phyloP scores from a whole-genome alignment of 192 early-diverging fungal species.

The Martensiomyces pterosporus region DNA sequence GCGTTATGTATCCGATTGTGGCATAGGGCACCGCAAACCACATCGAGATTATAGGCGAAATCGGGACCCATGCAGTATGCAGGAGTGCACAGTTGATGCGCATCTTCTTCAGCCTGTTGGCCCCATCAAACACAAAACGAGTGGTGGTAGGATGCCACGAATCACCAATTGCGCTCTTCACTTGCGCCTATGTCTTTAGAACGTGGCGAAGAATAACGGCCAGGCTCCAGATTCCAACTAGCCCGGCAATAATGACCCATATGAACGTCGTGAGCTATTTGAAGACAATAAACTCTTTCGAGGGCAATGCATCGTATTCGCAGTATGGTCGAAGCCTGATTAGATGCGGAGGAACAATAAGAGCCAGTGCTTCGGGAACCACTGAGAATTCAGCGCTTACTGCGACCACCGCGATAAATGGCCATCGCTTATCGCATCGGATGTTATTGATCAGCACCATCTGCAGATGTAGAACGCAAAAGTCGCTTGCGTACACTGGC shows the following conservation, averaged over 20 bases:
- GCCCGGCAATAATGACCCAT: constrained; percentile 13
- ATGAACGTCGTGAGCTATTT: constrained; percentile 37
- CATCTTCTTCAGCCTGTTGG: not conserved
- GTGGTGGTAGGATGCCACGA: not conserved
- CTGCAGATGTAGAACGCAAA: too few species aligned
- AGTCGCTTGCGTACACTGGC: too few species aligned
- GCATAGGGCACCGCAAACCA: constrained; percentile 27
- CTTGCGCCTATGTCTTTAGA: not conserved
- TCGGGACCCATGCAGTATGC: constrained; percentile 32
- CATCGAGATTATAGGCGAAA: constrained; percentile 25
- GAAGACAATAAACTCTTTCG: constrained; percentile 21
- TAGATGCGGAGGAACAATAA: constrained; percentile 11
- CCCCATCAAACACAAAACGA: too few species aligned
- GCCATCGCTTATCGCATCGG: too few species aligned
- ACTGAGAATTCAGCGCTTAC: not conserved
- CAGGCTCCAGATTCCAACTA: constrained; percentile 23
- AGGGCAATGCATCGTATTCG: constrained; percentile 13
- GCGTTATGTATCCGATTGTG: constrained; percentile 18
- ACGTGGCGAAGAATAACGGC: constrained; percentile 2
- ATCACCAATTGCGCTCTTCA: not conserved
- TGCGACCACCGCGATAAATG: too few species aligned
- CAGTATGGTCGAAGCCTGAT: constrained; percentile 23
- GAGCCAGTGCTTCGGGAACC: constrained; percentile 11
- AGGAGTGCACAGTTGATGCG: constrained; percentile 6
- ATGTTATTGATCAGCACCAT: too few species aligned